A percentile compares a stretch with the other conserved stretches of the same genome.
phyloP scores from a whole-genome alignment of 352 stramenopile species.

The Blastocystis sp. region DNA sequence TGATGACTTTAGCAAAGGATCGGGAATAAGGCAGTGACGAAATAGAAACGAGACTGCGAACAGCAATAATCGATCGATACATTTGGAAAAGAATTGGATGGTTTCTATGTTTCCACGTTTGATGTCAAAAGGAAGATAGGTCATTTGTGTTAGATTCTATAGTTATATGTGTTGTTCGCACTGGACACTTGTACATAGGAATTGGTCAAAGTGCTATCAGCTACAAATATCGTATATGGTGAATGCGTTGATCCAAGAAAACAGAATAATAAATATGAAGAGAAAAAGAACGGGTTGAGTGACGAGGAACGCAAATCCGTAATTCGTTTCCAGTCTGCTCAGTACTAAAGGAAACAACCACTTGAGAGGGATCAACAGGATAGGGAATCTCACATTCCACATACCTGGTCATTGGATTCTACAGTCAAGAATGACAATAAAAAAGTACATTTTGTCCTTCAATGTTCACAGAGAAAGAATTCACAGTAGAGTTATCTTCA shows the following conservation, averaged over 20 bases:
- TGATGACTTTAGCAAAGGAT: constrained; percentile 60
- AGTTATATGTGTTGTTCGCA: no score
- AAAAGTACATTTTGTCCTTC: background rate
- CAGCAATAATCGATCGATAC: constrained; percentile 30
- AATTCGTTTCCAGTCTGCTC: background rate
- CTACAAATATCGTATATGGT: background rate
- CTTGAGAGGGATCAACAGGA: background rate
- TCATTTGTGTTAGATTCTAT: no score
- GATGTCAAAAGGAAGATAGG: no score
- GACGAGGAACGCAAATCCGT: background rate
- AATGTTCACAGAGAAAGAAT: constrained; percentile 21
- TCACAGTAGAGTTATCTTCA: background rate
- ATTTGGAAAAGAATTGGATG: background rate
- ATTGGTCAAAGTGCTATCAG: background rate
- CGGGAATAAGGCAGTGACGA: background rate
- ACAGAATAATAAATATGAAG: background rate
- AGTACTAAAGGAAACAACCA: background rate
- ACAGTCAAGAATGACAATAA: background rate
- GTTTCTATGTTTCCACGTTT: background rate
- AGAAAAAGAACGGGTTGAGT: background rate
- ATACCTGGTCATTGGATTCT: constrained; percentile 19
- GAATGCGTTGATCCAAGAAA: background rate
- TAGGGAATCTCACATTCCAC: background rate
- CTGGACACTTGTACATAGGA: background rate
- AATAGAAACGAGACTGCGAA: background rate